Base-by-base conservation (phyloP, 495 filamentous ascomycete species). In the Aspergillus hancockii region DNA sequence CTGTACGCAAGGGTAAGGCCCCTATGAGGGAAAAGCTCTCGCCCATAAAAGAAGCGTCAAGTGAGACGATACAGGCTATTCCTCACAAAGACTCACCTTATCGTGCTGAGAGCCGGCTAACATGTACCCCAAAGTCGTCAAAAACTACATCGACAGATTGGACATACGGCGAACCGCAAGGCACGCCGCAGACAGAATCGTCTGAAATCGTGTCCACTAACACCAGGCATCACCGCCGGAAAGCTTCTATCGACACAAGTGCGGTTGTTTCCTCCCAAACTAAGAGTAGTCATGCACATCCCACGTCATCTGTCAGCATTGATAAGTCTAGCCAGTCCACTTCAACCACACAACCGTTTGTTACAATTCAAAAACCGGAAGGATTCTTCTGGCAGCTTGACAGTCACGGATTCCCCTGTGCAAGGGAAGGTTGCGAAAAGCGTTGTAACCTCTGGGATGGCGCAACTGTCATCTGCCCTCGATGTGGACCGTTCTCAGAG, bases 361-460 rank as follows among this genome's bases (percentile, higher is more conserved):
- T 49, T 0, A 43, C 54, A 12, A 52, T 10, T 25, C 55, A 59
- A 19, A 67, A 64, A 25, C 64, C 61, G 6, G 54, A 55, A 8
- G 34, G 49, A 5, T 67, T 63, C 46, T 59, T 63, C 63, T 70
- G 61, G 55, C 62, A 76, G 25, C 63, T 72, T 19, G 63, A 67
- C 41, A 65, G 51, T 52, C 52, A 63, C 28, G 54, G 52, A 0
- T 67, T 75, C 21, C 30, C 43, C 10, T 81, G 79, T 49, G 60
- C 64, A 7, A 61, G 52, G 45, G 28, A 21, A 3, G 60, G 49
- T 25, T 82, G 79, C 57, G 25, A 63, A 0, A 75, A 72, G 54
- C 80, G 79, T 73, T 87, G 86, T 70, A 80, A 82, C 52, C 75
- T 79, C 25, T 72, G 71, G 66, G 77, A 83, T 51, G 56, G 60